These are phyloP conservation scores for Pelargonium cotyledonis DNA, from an alignment of 441 rosid species.

Conservation along the genomic window DNA sequence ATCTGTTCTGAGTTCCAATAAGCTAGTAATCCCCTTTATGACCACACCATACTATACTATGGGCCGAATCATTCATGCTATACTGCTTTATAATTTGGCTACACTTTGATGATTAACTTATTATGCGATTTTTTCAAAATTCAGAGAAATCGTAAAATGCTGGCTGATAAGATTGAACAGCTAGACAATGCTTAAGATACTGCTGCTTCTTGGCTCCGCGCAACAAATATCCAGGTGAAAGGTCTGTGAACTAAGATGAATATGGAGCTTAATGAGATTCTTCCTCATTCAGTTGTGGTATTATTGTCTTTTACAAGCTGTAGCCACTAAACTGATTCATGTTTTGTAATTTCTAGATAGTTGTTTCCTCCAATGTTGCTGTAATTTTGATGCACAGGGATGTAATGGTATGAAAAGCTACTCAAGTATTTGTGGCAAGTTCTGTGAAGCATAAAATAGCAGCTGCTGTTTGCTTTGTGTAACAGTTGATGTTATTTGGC, in stretches of 20 bases:
- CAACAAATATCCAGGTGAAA: slow-evolving; percentile 38
- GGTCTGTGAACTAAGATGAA: slow-evolving; percentile 28
- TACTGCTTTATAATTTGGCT: not conserved
- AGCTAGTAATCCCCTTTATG: not conserved
- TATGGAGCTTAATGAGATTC: not conserved
- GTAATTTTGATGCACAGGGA: no score
- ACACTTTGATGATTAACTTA: not conserved
- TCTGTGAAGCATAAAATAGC: no score
- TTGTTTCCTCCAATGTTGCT: no score
- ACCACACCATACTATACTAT: not conserved
- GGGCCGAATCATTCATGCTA: not conserved
- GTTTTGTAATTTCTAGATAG: no score
- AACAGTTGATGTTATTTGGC: no score
- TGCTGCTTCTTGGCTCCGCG: slow-evolving; percentile 52
- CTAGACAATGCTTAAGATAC: slow-evolving; percentile 60
- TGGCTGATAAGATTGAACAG: slow-evolving; percentile 60
- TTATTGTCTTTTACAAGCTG: not conserved
- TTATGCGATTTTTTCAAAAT: slow-evolving; percentile 17
- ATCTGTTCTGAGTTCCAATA: not conserved
- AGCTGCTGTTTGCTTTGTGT: no score
- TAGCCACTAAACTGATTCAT: not conserved
- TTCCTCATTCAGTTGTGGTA: no score
- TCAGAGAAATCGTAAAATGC: slow-evolving; percentile 69
- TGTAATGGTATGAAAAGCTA: no score
- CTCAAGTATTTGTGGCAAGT: no score